These are phyloP conservation scores for Crepidotus variabilis DNA, from an alignment of 768 basidiomycete species.

Conservation along the genomic window DNA sequence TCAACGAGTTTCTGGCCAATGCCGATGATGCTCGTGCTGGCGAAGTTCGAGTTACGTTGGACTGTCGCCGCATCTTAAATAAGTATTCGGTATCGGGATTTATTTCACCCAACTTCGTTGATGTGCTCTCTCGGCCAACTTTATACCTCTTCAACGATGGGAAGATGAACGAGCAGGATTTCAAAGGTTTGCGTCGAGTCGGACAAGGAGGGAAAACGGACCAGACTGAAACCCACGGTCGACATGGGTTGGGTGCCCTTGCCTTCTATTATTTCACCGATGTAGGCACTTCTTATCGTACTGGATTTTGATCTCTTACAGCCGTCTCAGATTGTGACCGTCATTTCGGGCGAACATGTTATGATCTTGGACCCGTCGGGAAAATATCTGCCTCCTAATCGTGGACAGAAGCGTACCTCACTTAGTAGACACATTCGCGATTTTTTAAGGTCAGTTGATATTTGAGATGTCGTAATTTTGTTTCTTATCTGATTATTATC, in stretches of 20 bases:
- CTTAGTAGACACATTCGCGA: slow-evolving; percentile 22
- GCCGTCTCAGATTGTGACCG: slow-evolving; percentile 22
- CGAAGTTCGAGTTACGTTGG: slow-evolving; percentile 34
- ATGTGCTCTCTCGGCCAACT: slow-evolving; percentile 27
- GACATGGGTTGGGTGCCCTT: slow-evolving; percentile 46
- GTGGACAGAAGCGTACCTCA: slow-evolving; percentile 22
- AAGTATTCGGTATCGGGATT: background rate
- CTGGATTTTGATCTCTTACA: background rate
- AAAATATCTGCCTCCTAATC: slow-evolving; percentile 28
- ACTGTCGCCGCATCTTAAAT: slow-evolving; percentile 15
- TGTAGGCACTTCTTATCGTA: slow-evolving; percentile 22
- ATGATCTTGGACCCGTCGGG: slow-evolving; percentile 43
- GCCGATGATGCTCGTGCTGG: slow-evolving; percentile 43
- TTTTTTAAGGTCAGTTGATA: slow-evolving; percentile 26
- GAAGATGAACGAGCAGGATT: slow-evolving; percentile 34
- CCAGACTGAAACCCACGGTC: slow-evolving; percentile 36
- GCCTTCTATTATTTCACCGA: slow-evolving; percentile 48
- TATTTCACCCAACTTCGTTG: slow-evolving; percentile 27
- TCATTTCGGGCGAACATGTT: slow-evolving; percentile 25
- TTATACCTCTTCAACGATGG: slow-evolving; percentile 43
- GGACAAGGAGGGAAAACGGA: slow-evolving; percentile 40
- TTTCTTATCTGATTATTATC: background rate
- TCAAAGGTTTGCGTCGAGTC: slow-evolving; percentile 39
- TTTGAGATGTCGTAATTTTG: background rate
- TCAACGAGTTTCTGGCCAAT: slow-evolving; percentile 50